Conservation (phyloP, 2,329 filamentous ascomycete genomes). For the Hypoxylon sp. region DNA sequence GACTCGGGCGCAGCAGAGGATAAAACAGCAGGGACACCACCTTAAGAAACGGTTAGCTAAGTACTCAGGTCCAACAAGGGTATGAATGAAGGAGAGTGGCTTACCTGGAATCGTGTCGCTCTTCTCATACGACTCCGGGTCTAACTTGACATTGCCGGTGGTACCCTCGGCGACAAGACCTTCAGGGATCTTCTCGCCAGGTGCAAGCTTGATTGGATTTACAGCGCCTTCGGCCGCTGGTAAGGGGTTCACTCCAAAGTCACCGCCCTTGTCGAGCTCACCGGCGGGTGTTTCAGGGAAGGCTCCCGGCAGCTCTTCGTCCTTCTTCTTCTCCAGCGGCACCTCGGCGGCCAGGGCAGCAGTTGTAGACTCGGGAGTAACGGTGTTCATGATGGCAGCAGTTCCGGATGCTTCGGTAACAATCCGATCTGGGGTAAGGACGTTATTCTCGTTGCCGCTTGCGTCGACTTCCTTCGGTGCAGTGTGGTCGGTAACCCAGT, state of each 20-base stretch:
- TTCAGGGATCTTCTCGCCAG: constrained; percentile 86
- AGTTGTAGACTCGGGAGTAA: constrained; percentile 79
- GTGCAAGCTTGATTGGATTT: constrained; percentile 84
- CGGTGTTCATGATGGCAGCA: constrained; percentile 74
- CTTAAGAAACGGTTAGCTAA: constrained; percentile 42
- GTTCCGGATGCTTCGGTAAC: constrained; percentile 62
- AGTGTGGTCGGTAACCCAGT: constrained; percentile 87
- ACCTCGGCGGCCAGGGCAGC: constrained; percentile 76
- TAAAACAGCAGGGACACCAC: constrained; percentile 44
- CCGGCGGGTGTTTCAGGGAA: constrained; percentile 80
- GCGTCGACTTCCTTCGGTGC: constrained; percentile 87
- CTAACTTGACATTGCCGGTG: constrained; percentile 80
- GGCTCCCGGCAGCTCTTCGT: constrained; percentile 69
- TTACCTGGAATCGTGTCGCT: constrained; percentile 73
- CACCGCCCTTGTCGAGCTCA: constrained; percentile 63
- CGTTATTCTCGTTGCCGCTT: constrained; percentile 92
- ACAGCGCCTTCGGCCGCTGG: constrained; percentile 75
- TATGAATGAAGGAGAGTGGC: constrained; percentile 4
- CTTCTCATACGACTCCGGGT: constrained; percentile 90
- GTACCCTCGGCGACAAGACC: constrained; percentile 76
- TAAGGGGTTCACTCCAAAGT: constrained; percentile 72
- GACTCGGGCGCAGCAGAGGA: constrained; percentile 61
- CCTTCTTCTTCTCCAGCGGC: constrained; percentile 68
- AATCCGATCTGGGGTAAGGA: constrained; percentile 83
- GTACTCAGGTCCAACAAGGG: background rate